Base-by-base conservation (phyloP, 228 moss, liverwort and hornwort species). In the Sphagnum magellanicum region DNA sequence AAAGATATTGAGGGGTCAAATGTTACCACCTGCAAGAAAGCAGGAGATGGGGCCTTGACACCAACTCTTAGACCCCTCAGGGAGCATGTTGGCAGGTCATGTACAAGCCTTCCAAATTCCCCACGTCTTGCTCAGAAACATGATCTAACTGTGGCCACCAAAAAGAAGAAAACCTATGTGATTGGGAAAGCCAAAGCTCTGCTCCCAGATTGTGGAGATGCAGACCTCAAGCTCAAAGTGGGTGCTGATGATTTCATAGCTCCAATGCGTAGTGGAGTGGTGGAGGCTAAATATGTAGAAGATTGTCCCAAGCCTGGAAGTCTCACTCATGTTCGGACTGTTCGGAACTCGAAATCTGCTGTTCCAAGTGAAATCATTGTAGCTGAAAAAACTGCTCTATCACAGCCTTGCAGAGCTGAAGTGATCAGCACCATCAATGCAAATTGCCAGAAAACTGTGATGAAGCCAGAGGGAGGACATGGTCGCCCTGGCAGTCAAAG, bases 61-160 rank as follows among this genome's bases (percentile, higher is more conserved):
- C 80, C 84, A 16, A 65, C 71, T 12, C 70, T 73, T 50, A 81
- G 75, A 60, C 74, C 69, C 65, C 75, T 53, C 8, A 74, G 72
- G 74, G 89, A 68, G 32, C 74, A 68, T 65, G 77, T 71, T 9
- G 73, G 65, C 60, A 71, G 77, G 60, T 74, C 81, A 6, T 74
- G 77, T 62, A 68, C 67, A 51, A 81, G 81, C 67, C 68, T 81
- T 63, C 81, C 81, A 50, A 66, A 62, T 74, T 77, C 77, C 60
- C 81, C 81, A 63, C 81, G 65, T 74, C 74, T 71, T 61, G 53
- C 70, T 73, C 81, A 65, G 68, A 67, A 68, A 10, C 67, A 68
- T 13, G 77, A 55, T 8, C 9, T 12, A 55, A 49, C 67, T 55
- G 58, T 64, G 50, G 58, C 51, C 59, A 60, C 32, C 51, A 64